These are phyloP conservation scores for Circinella minor DNA, from an alignment of 371 early-diverging fungal species.

Conservation along the genomic window DNA sequence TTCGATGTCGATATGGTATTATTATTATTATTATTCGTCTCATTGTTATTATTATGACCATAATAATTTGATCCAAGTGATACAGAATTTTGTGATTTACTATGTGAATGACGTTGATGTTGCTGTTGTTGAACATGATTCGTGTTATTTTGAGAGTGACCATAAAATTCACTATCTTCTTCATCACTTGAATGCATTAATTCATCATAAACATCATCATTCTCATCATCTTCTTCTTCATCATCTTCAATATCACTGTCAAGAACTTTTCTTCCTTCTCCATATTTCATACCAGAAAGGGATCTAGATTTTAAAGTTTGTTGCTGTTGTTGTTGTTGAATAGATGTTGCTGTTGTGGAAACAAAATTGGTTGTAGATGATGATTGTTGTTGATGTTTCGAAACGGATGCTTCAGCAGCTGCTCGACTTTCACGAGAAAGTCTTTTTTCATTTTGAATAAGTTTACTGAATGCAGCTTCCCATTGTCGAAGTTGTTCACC, in stretches of 20 bases:
- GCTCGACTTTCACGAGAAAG: conserved; percentile 18
- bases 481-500: conserved; percentile 91
- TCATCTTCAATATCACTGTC: conserved; percentile 40
- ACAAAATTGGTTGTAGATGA: not conserved
- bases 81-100: conserved; percentile 1
- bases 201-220: conserved; percentile 33
- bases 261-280: conserved; percentile 13
- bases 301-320: not conserved
- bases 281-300: too few relatives aligned
- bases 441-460: conserved; percentile 39
- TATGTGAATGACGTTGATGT: not conserved
- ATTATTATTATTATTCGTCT: not conserved
- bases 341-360: not conserved
- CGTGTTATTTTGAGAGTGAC: conserved; percentile 10
- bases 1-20: not conserved
- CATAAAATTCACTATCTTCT: conserved; percentile 10
- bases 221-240: conserved; percentile 24
- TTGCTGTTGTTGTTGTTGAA: conserved; percentile 27
- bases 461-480: conserved; percentile 71
- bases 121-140: too few relatives aligned
- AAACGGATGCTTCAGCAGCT: conserved; percentile 11
- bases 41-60: not conserved
- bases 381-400: conserved; percentile 13
- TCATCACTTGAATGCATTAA: conserved; percentile 16
- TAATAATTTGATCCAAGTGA: not conserved